Percentiles rank a stretch among this genome's conserved stretches.
Evolutionary conservation across 495 filamentous ascomycete genomes (phyloP).

Genomic region (Aspergillus heteromorphus): DNA sequence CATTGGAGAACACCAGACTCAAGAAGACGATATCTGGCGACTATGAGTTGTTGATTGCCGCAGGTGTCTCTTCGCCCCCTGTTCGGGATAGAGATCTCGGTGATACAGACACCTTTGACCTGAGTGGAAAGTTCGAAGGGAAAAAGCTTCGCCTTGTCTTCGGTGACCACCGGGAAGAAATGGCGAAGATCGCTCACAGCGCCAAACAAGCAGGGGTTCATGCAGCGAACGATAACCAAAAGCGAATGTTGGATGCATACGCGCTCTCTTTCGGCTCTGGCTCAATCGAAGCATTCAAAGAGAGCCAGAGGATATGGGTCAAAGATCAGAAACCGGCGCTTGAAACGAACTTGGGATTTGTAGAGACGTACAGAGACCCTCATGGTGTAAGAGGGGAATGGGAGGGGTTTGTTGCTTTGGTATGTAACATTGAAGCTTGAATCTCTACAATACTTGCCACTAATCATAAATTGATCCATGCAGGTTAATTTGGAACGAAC

Average conservation of each 20-base stretch:
- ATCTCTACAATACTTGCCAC: neutral
- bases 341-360: constrained; percentile 89
- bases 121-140: constrained; percentile 58
- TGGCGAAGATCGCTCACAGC: constrained; percentile 69
- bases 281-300: constrained; percentile 82
- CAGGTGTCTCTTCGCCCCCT: constrained; percentile 55
- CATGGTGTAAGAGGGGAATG: constrained; percentile 92
- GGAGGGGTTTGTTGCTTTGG: constrained; percentile 85
- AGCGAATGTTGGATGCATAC: constrained; percentile 78
- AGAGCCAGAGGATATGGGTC: constrained; percentile 88
- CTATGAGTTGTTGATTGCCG: constrained; percentile 83
- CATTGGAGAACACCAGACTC: constrained; percentile 84
- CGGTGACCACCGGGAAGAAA: constrained; percentile 76
- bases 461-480: constrained; percentile 21
- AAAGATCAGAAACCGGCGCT: constrained; percentile 84
- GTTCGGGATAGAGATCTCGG: constrained; percentile 62
- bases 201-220: constrained; percentile 68
- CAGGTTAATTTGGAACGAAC: constrained; percentile 81
- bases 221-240: constrained; percentile 80
- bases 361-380: constrained; percentile 94
- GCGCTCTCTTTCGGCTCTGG: constrained; percentile 78
- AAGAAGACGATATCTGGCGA: constrained; percentile 64
- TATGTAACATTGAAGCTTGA: constrained; percentile 19
- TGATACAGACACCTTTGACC: constrained; percentile 57
- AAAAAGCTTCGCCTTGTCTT: constrained; percentile 72